phyloP scores from a whole-genome alignment of 176 grass and related monocot species.

The Eragrostis curvula region DNA sequence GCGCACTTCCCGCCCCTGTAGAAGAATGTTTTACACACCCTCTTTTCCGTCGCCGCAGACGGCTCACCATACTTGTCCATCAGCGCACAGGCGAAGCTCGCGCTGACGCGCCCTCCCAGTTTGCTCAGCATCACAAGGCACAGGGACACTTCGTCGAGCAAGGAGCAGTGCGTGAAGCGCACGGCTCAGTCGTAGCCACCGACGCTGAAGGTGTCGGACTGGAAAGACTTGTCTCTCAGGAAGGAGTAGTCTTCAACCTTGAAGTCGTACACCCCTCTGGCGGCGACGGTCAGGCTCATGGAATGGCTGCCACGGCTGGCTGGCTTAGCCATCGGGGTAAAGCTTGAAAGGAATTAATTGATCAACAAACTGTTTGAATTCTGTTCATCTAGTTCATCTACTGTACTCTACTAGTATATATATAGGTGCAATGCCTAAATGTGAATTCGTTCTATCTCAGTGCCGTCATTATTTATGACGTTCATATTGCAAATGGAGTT shows the following conservation, averaged over 20 bases:
- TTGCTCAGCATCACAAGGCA: background rate
- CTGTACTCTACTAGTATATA: too few relatives aligned
- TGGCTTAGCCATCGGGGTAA: background rate
- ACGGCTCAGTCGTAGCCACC: slow-evolving; percentile 11
- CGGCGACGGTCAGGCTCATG: background rate
- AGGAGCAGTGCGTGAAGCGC: background rate
- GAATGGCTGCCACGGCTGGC: background rate
- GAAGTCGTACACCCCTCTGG: background rate
- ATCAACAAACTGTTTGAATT: too few relatives aligned
- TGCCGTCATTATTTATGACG: too few relatives aligned
- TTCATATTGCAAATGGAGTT: too few relatives aligned
- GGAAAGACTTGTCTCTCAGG: background rate
- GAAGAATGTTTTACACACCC: background rate
- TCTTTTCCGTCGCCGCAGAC: background rate
- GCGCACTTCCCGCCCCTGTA: background rate
- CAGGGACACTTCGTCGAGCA: background rate
- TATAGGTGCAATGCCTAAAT: too few relatives aligned
- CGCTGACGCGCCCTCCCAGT: background rate
- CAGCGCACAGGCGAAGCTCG: background rate
- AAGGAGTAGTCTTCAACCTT: background rate
- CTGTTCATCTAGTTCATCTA: too few relatives aligned
- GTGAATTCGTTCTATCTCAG: too few relatives aligned
- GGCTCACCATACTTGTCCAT: background rate
- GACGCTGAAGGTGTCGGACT: background rate
- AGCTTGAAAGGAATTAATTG: background rate